phyloP scores from a whole-genome alignment of 2,329 filamentous ascomycete genomes.

The Penicillium aurantiogriseum region DNA sequence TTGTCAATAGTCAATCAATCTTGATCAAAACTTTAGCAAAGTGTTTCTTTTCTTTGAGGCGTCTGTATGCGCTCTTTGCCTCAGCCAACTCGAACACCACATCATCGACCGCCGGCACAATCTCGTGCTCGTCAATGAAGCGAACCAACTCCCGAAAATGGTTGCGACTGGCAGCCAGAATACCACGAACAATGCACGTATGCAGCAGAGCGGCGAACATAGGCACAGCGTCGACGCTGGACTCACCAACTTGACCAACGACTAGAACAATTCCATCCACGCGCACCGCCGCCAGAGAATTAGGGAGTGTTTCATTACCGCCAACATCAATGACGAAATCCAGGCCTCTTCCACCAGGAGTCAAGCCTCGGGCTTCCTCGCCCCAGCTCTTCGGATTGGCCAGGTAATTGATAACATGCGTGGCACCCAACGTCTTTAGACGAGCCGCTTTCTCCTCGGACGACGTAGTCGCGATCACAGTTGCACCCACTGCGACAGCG shows the following conservation, averaged over 20 bases:
- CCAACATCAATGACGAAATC: constrained; percentile 1
- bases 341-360: constrained; percentile 19
- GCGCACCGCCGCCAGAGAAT: background rate
- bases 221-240: background rate
- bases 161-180: constrained; percentile 27
- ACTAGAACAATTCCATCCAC: constrained; percentile 1
- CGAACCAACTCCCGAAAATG: constrained; percentile 32
- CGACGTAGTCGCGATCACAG: constrained; percentile 58
- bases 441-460: constrained; percentile 49
- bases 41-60: constrained; percentile 35
- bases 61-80: constrained; percentile 34
- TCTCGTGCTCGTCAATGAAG: constrained; percentile 34
- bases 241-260: background rate
- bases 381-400: constrained; percentile 28
- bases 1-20: constrained; percentile 17
- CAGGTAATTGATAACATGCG: constrained; percentile 58
- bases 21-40: constrained; percentile 40
- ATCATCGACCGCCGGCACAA: constrained; percentile 35
- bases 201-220: constrained; percentile 23
- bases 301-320: background rate
- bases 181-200: constrained; percentile 31
- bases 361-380: constrained; percentile 18
- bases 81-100: constrained; percentile 32
- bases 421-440: constrained; percentile 54
- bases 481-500: constrained; percentile 51